Evolutionary conservation across 2,329 filamentous ascomycete species (phyloP).

Genomic region (Talaromyces sp.): DNA sequence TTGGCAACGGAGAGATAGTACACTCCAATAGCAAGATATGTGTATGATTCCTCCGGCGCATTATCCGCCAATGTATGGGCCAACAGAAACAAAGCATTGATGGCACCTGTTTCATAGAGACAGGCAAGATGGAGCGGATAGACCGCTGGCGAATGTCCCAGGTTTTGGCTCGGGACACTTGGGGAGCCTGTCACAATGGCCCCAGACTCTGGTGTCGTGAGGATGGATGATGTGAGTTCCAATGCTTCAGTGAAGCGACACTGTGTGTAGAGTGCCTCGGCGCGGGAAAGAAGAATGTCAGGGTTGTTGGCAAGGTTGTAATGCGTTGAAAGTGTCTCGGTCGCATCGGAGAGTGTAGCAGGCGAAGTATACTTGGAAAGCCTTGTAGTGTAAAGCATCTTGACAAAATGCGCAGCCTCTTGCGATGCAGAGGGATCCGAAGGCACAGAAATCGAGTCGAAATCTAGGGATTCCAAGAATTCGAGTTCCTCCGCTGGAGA

Average conservation of each 20-base stretch:
- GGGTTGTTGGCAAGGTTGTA: constrained; percentile 83
- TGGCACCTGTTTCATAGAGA: constrained; percentile 78
- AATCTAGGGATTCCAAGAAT: constrained; percentile 83
- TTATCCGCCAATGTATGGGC: constrained; percentile 89
- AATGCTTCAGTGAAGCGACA: constrained; percentile 88
- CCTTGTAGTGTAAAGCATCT: constrained; percentile 91
- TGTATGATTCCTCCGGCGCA: constrained; percentile 82
- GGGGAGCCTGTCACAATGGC: constrained; percentile 42
- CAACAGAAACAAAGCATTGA: constrained; percentile 83
- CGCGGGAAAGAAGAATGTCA: constrained; percentile 82
- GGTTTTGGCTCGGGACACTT: constrained; percentile 23
- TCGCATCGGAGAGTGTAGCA: constrained; percentile 72
- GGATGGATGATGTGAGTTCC: constrained; percentile 72
- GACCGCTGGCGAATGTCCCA: constrained; percentile 49
- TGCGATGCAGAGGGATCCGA: constrained; percentile 64
- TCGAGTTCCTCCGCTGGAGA: constrained; percentile 82
- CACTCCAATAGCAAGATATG: constrained; percentile 89
- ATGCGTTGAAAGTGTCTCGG: constrained; percentile 86
- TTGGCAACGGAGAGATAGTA: constrained; percentile 89
- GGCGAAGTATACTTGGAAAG: constrained; percentile 93
- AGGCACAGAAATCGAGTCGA: constrained; percentile 68
- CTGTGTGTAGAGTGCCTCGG: constrained; percentile 88
- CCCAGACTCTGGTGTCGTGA: constrained; percentile 81
- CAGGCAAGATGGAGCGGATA: constrained; percentile 90
- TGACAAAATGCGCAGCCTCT: constrained; percentile 88